phyloP scores from a whole-genome alignment of 768 basidiomycete genomes.

The Neoboletus brunneissimus region DNA sequence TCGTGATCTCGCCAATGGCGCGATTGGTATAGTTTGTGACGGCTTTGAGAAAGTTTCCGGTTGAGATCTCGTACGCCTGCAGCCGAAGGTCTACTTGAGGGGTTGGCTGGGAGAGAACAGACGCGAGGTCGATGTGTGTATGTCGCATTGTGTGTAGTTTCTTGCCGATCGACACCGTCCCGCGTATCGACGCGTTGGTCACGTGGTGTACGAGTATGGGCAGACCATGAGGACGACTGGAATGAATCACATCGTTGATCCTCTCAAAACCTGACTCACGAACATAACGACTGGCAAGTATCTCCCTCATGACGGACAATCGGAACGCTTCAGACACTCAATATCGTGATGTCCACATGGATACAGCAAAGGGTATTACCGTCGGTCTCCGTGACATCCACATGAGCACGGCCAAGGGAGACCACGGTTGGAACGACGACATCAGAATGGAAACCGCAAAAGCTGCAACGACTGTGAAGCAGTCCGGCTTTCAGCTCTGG shows the following conservation, averaged over 20 bases:
- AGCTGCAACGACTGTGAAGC: constrained; percentile 48
- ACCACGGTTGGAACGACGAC: constrained; percentile 46
- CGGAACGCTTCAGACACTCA: constrained; percentile 20
- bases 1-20: constrained; percentile 66
- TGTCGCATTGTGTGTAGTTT: constrained; percentile 24
- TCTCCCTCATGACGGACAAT: constrained; percentile 11
- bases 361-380: constrained; percentile 65
- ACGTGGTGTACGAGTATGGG: constrained; percentile 18
- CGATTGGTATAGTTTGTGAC: constrained; percentile 70
- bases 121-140: constrained; percentile 58
- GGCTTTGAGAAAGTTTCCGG: constrained; percentile 69
- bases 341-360: constrained; percentile 70
- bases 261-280: neutral
- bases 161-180: neutral
- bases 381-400: constrained; percentile 47
- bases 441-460: constrained; percentile 57
- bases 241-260: neutral
- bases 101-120: constrained; percentile 50
- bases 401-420: constrained; percentile 64
- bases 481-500: constrained; percentile 62
- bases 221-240: neutral
- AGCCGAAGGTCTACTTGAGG: constrained; percentile 66
- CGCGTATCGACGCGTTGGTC: constrained; percentile 14
- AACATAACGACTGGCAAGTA: neutral
- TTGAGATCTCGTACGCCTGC: constrained; percentile 60